These are phyloP conservation scores for Talaromyces sp. DNA, from an alignment of 2,329 filamentous ascomycete species.

Conservation along the genomic window DNA sequence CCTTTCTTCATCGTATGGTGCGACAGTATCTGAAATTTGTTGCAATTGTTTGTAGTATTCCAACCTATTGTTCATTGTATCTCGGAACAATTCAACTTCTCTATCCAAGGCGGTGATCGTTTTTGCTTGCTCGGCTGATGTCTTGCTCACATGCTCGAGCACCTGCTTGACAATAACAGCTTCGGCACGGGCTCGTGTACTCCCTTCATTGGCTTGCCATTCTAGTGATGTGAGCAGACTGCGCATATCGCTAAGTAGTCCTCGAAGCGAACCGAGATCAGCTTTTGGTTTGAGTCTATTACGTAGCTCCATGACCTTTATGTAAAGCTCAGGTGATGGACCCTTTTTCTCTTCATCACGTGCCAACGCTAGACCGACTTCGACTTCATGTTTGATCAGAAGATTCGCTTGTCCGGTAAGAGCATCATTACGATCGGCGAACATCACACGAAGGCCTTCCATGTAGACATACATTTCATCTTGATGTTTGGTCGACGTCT, in stretches of 20 bases:
- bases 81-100: conserved; percentile 72
- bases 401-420: conserved; percentile 74
- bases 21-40: conserved; percentile 81
- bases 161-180: conserved; percentile 61
- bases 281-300: conserved; percentile 44
- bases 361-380: conserved; percentile 58
- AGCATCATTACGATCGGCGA: conserved; percentile 73
- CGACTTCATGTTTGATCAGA: conserved; percentile 69
- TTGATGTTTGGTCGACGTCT: conserved; percentile 79
- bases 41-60: conserved; percentile 92
- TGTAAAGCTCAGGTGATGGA: conserved; percentile 64
- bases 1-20: conserved; percentile 63
- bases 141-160: conserved; percentile 56
- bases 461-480: conserved; percentile 87
- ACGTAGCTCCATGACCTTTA: conserved; percentile 47
- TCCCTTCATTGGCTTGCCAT: conserved; percentile 54
- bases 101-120: conserved; percentile 49
- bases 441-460: conserved; percentile 67
- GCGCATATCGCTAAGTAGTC: conserved; percentile 66
- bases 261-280: conserved; percentile 63
- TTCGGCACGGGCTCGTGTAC: conserved; percentile 59
- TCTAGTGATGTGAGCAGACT: conserved; percentile 59
- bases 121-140: conserved; percentile 53
- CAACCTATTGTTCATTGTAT: conserved; percentile 76
- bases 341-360: conserved; percentile 55